Conservation (phyloP, 352 stramenopile genomes). For the Bremia lactucae region DNA sequence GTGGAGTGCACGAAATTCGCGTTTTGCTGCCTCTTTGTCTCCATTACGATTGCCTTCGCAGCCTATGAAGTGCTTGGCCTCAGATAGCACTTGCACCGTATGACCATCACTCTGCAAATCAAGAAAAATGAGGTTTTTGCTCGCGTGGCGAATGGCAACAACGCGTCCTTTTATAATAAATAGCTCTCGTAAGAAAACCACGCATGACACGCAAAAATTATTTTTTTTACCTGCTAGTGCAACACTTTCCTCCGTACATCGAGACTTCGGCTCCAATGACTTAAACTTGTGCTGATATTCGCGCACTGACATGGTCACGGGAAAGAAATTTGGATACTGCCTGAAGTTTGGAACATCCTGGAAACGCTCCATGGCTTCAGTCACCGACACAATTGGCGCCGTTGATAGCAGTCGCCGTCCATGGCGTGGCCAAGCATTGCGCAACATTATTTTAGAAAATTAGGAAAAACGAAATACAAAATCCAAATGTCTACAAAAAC, state of each 20-base stretch:
- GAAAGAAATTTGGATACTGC: slow-evolving; percentile 58
- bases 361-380: slow-evolving; percentile 51
- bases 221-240: slow-evolving; percentile 35
- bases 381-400: slow-evolving; percentile 2
- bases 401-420: slow-evolving; percentile 20
- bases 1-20: slow-evolving; percentile 49
- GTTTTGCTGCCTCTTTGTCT: slow-evolving; percentile 27
- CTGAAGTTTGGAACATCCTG: slow-evolving; percentile 36
- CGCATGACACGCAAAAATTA: not conserved
- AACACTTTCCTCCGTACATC: slow-evolving; percentile 37
- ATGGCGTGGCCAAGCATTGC: slow-evolving; percentile 20
- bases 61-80: slow-evolving; percentile 64
- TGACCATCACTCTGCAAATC: slow-evolving; percentile 57
- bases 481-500: no score
- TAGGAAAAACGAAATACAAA: no score
- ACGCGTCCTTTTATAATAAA: slow-evolving; percentile 34
- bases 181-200: not conserved
- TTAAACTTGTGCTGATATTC: slow-evolving; percentile 53
- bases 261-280: slow-evolving; percentile 41
- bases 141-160: slow-evolving; percentile 62
- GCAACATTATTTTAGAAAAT: slow-evolving; percentile 22
- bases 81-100: slow-evolving; percentile 65
- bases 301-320: slow-evolving; percentile 49
- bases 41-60: slow-evolving; percentile 7
- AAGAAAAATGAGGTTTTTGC: slow-evolving; percentile 79